Evolutionary conservation across 2,329 filamentous ascomycete species (phyloP), one percentile per base, ranked within the genome.

Genomic region (Berkeleyomyces rouxiae): DNA sequence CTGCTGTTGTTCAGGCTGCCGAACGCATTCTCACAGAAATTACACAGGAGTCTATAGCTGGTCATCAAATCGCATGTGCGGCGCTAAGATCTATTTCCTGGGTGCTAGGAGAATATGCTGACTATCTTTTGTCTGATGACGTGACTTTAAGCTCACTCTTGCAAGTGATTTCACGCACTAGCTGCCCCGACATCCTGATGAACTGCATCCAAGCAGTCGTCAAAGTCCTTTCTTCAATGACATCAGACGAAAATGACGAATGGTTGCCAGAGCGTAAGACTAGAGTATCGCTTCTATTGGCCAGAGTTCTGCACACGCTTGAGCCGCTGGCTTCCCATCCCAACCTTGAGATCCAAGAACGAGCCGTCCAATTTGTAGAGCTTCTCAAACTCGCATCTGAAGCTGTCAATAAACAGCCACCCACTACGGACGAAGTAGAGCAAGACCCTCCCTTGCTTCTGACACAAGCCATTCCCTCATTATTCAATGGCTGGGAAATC

Each of bases 261-360:
- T 96, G 90, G 89, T 87, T 84, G 7, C 71, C 82, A 0, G 83
- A 86, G 69, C 79, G 86, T 63, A 91, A 89, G 70, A 85, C 86
- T 0, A 84, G 84, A 66, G 83, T 87, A 42, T 83, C 86, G 7
- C 79, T 97, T 3, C 77, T 95, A 33, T 84, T 95, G 73, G 87
- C 88, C 37, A 83, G 90, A 1, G 83, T 96, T 5, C 82, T 95
- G 23, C 83, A 93, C 70, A 86, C 88, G 58, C 76, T 96, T 31
- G 91, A 97, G 68, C 82, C 85, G 0, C 74, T 97, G 13, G 83
- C 85, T 0, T 78, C 85, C 47, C 90, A 97, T 71, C 91, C 92
- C 0, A 89, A 85, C 68, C 78, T 99, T 1, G 93, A 99, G 71
- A 90, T 99, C 3, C 93, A 99, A 73, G 93, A 97, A 72, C 83